Conservation (phyloP, 352 stramenopile genomes). For the Phytophthora sojae region DNA sequence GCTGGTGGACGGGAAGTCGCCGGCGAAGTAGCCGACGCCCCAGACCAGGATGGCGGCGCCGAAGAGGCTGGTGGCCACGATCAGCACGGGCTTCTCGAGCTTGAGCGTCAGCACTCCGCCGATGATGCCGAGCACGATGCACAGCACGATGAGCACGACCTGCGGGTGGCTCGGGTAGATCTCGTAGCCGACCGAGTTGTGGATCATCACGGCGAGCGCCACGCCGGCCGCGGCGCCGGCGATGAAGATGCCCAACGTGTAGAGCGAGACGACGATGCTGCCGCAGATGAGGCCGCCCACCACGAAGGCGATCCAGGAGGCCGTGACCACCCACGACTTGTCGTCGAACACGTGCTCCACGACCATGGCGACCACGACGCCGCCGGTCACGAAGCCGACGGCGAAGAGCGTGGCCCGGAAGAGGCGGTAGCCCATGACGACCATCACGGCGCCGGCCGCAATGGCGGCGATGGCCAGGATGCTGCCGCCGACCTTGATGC, state of each 20-base stretch:
- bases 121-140: conserved; percentile 48
- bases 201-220: conserved; percentile 55
- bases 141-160: conserved; percentile 56
- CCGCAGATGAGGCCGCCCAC: conserved; percentile 57
- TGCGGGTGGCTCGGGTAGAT: conserved; percentile 63
- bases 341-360: conserved; percentile 52
- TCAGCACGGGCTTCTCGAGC: conserved; percentile 63
- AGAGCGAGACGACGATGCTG: conserved; percentile 56
- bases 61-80: conserved; percentile 61
- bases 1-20: conserved; percentile 58
- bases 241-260: conserved; percentile 64
- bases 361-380: conserved; percentile 47
- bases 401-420: conserved; percentile 67
- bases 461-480: conserved; percentile 50
- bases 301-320: conserved; percentile 69
- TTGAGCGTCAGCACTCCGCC: conserved; percentile 50
- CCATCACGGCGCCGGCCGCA: conserved; percentile 36
- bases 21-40: conserved; percentile 72
- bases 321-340: conserved; percentile 59
- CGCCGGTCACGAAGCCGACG: conserved; percentile 60
- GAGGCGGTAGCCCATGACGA: conserved; percentile 65
- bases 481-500: conserved; percentile 44
- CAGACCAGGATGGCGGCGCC: conserved; percentile 57
- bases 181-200: conserved; percentile 64
- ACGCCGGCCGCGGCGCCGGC: conserved; percentile 60